Base-by-base conservation (phyloP, 2,329 filamentous ascomycete species). In the Aspergillus tubingensis region DNA sequence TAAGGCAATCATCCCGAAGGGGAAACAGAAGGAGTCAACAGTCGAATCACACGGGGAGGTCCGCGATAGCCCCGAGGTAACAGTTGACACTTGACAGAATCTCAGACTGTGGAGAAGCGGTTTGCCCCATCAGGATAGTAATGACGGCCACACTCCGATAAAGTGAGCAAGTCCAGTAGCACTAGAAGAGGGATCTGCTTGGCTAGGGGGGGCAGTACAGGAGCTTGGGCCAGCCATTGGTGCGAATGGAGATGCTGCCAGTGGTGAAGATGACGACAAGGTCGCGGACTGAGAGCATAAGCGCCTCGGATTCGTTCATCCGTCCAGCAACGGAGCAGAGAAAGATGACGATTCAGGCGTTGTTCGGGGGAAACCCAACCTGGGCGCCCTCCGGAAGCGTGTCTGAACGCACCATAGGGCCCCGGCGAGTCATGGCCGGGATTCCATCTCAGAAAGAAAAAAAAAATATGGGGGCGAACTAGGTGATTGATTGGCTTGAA, bases 181-280 rank as follows among this genome's bases (percentile, higher is more conserved):
- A 52, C 48, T 67, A 67, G 63, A 62, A 66, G 69, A 68, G 64
- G 64, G 67, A 73, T 72, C 69, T 65, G 64, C 70, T 66, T 68
- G 61, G 64, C 65, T 62, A 69, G 57, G 63, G 57, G 63, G 63
- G 60, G 41, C 52, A 64, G 64, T 63, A 56, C 54, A 69, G 69
- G 64, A 73, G 72, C 71, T 74, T 72, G 69, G 71, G 63, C 73
- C 70, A 74, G 58, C 58, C 47, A 67, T 67, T 65, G 62, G 61
- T 60, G 61, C 57, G 58, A 65, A 58, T 58, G 57, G 10, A 51
- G 54, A 60, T 54, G 55, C 39, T 61, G 50, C 59, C 61, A 64
- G 59, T 55, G 39, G 55, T 62, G 66, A 65, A 66, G 61, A 61
- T 63, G 65, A 65, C 58, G 60, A 65, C 56, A 62, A 62, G 60